Conservation (phyloP, 2,329 filamentous ascomycete genomes). For the Talaromyces funiculosus region DNA sequence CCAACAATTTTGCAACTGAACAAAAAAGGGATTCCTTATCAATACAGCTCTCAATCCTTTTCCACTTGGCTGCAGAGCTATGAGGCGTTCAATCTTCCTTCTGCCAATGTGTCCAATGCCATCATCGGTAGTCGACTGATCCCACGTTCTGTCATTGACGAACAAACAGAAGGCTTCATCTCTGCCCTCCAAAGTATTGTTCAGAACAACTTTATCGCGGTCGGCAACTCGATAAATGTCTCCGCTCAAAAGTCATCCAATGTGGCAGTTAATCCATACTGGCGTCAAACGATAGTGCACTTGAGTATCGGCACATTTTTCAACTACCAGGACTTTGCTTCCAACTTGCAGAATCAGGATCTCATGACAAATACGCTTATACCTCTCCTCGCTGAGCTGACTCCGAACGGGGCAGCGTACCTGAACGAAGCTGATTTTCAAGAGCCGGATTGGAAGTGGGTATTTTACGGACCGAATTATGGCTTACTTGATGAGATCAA, state of each 20-base stretch:
- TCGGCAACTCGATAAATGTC: not conserved
- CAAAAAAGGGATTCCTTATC: conserved; percentile 20
- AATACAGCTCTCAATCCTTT: conserved; percentile 37
- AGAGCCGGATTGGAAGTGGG: conserved; percentile 35
- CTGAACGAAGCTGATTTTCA: conserved; percentile 40
- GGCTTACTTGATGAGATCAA: conserved; percentile 32
- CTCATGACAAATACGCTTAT: conserved; percentile 24
- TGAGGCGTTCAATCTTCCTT: not conserved
- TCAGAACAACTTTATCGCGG: not conserved
- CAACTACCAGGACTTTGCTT: not conserved
- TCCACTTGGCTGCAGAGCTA: not conserved
- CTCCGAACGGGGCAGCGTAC: conserved; percentile 36
- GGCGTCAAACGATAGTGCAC: conserved; percentile 22
- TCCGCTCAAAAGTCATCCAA: not conserved
- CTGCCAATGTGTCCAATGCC: not conserved
- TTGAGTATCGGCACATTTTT: not conserved
- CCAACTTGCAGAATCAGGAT: conserved; percentile 18
- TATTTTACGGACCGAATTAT: conserved; percentile 42
- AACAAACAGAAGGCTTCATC: conserved; percentile 17
- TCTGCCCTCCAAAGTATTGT: not conserved
- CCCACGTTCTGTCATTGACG: conserved; percentile 27
- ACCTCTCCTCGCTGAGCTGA: conserved; percentile 34
- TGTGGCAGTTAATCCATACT: conserved; percentile 11
- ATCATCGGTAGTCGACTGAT: conserved; percentile 31
- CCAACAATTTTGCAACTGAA: not conserved